Evolutionary conservation across 495 filamentous ascomycete species (phyloP).

Genomic region (Trichocladium uniseriatum): DNA sequence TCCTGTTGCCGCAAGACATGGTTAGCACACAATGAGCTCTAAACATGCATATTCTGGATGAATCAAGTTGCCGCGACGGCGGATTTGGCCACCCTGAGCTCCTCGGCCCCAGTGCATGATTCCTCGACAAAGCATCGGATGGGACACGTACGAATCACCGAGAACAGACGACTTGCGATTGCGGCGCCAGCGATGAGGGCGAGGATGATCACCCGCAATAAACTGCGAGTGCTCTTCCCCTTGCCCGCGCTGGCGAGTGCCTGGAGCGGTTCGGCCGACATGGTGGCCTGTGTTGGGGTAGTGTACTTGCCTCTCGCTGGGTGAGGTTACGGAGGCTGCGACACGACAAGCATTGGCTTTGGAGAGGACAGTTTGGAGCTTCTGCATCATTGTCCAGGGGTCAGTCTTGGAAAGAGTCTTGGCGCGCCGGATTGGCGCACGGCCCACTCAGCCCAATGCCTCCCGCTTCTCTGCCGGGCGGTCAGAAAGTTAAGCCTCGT

Average conservation of each 20-base stretch:
- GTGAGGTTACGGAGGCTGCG: constrained; percentile 20
- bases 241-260: constrained; percentile 36
- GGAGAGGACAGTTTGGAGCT: constrained; percentile 40
- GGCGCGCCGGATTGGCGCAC: constrained; percentile 13
- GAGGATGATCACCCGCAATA: constrained; percentile 88
- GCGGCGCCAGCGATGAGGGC: constrained; percentile 86
- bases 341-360: constrained; percentile 15
- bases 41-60: background rate
- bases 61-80: background rate
- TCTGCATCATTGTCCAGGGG: constrained; percentile 19
- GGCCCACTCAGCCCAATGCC: constrained; percentile 2
- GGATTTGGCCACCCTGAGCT: background rate
- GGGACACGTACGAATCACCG: constrained; percentile 76
- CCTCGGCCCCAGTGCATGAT: background rate
- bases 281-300: constrained; percentile 24
- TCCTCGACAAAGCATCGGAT: background rate
- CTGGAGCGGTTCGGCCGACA: constrained; percentile 31
- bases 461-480: constrained; percentile 17
- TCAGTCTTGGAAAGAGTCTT: too few relatives aligned
- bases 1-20: constrained; percentile 40
- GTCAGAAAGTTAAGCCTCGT: background rate
- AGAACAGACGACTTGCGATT: constrained; percentile 90
- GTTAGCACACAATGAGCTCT: constrained; percentile 29
- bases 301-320: constrained; percentile 24
- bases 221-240: constrained; percentile 63